These are phyloP conservation scores for Fusarium sacchari DNA, from an alignment of 2,329 filamentous ascomycete genomes.

Conservation along the genomic window DNA sequence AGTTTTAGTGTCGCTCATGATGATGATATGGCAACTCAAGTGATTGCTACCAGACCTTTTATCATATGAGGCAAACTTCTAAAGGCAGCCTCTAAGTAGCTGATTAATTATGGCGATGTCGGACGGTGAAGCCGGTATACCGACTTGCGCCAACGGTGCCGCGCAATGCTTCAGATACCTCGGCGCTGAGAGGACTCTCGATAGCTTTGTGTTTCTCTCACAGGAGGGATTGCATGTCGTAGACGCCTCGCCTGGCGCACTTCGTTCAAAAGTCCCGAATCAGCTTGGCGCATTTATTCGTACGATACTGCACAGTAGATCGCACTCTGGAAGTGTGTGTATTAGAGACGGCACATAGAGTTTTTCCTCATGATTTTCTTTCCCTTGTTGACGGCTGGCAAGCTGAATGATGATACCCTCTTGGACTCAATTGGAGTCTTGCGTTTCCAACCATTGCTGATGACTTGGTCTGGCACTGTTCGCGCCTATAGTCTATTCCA, in stretches of 20 bases:
- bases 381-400: conserved; percentile 1
- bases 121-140: conserved; percentile 41
- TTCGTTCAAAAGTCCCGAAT: conserved; percentile 24
- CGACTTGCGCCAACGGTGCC: conserved; percentile 33
- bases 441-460: neutral
- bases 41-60: conserved; percentile 19
- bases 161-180: conserved; percentile 21
- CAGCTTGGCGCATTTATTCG: conserved; percentile 15
- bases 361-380: conserved; percentile 13
- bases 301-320: conserved; percentile 20
- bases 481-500: neutral
- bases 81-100: neutral
- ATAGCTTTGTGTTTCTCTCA: conserved; percentile 31
- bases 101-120: conserved; percentile 34
- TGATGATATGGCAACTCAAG: conserved; percentile 18
- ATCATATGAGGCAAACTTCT: conserved; percentile 18
- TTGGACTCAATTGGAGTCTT: neutral
- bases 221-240: conserved; percentile 34
- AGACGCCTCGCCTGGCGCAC: conserved; percentile 27
- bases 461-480: neutral
- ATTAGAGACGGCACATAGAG: conserved; percentile 11
- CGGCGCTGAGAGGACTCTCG: conserved; percentile 24
- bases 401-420: conserved; percentile 15
- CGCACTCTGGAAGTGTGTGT: conserved; percentile 15
- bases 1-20: conserved; percentile 25